phyloP scores from a whole-genome alignment of 768 basidiomycete genomes.

The Pulveroboletus sp. region DNA sequence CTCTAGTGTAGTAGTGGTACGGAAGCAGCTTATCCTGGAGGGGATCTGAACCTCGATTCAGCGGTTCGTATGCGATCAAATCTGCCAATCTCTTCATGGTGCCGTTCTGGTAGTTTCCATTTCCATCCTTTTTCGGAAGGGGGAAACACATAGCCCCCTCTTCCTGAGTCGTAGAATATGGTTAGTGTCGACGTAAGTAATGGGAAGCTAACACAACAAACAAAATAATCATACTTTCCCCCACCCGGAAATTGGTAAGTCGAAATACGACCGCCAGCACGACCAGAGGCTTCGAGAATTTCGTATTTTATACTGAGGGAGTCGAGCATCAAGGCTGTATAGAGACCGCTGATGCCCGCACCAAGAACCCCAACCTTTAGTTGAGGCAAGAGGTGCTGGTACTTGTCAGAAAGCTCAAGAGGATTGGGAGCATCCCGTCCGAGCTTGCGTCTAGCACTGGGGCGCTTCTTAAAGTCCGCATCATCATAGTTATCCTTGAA shows the following conservation, averaged over 20 bases:
- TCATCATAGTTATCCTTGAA: constrained; percentile 12
- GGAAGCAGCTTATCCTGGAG: constrained; percentile 21
- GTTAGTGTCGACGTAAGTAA: background rate
- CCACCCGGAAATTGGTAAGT: constrained; percentile 39
- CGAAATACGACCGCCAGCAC: constrained; percentile 42
- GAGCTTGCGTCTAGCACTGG: background rate
- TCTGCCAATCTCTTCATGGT: constrained; percentile 31
- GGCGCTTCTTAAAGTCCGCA: constrained; percentile 2
- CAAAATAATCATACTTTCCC: constrained; percentile 36
- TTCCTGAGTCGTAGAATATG: constrained; percentile 19
- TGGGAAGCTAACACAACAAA: constrained; percentile 14
- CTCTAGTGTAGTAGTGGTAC: constrained; percentile 13
- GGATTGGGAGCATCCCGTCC: background rate
- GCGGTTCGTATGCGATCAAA: constrained; percentile 21
- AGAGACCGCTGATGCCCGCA: too few relatives aligned
- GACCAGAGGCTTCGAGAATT: constrained; percentile 41
- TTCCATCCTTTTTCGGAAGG: constrained; percentile 15
- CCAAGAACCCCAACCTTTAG: constrained; percentile 21
- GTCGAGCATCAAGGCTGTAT: constrained; percentile 45
- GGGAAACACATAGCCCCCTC: constrained; percentile 42
- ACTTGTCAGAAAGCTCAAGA: too few relatives aligned
- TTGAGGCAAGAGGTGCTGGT: too few relatives aligned
- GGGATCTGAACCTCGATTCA: constrained; percentile 10
- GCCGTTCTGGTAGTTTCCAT: constrained; percentile 17
- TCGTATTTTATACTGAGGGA: constrained; percentile 40